These are phyloP conservation scores for Scutellaria barbata DNA, from an alignment of 257 asterid species.

Conservation along the genomic window DNA sequence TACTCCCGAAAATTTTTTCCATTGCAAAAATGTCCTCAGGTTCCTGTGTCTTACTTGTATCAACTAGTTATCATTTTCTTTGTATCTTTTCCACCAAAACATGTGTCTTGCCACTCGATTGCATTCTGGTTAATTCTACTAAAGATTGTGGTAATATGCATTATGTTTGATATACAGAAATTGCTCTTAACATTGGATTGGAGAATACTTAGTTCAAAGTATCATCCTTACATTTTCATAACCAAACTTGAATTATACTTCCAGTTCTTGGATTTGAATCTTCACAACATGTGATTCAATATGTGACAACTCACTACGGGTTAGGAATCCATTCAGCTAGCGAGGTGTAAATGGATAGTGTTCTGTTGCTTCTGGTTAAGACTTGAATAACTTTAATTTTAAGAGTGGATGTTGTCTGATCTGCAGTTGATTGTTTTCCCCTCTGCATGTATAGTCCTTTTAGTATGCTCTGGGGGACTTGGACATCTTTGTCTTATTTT, in stretches of 20 bases:
- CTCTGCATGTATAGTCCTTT: background rate
- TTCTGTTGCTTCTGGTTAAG: background rate
- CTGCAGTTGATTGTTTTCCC: background rate
- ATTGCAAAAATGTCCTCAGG: background rate
- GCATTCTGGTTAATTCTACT: constrained; percentile 7
- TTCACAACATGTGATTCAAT: background rate
- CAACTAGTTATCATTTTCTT: background rate
- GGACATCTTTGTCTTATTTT: constrained; percentile 4
- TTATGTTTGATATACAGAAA: background rate
- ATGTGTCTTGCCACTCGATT: constrained; percentile 12
- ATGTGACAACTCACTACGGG: constrained; percentile 7
- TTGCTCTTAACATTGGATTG: constrained; percentile 9
- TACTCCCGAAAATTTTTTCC: background rate
- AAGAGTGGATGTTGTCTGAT: background rate
- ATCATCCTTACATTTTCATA: constrained; percentile 2
- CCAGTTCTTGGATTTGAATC: constrained; percentile 1
- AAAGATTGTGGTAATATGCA: background rate
- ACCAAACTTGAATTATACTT: background rate
- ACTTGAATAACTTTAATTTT: background rate
- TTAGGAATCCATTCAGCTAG: constrained; percentile 15
- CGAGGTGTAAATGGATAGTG: background rate
- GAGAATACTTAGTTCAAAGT: constrained; percentile 7
- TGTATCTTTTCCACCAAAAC: constrained; percentile 8
- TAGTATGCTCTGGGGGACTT: constrained; percentile 20
- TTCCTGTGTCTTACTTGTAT: too few relatives aligned